Base-by-base conservation (phyloP, 768 basidiomycete species). In the Hydnomerulius pinastri region DNA sequence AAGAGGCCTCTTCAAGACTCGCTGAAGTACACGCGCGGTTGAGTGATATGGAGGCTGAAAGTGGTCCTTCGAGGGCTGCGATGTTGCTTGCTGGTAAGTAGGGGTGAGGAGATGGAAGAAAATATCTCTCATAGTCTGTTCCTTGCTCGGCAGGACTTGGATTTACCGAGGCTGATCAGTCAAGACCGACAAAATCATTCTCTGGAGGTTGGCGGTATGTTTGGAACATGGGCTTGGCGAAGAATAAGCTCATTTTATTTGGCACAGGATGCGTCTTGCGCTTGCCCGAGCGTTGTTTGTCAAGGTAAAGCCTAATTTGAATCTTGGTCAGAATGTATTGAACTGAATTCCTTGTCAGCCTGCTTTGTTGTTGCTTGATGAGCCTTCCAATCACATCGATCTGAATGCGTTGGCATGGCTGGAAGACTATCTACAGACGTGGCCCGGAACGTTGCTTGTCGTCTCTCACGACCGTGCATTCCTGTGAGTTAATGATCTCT, bases 401-500 rank as follows among this genome's bases (percentile, higher is more conserved):
- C 70, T 98, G 47, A 98, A 98, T 69, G 95, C 95, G 8, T 79
- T 98, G 62, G 96, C 96, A 25, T 98, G 96, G 95, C 76, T 95
- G 6, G 94, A 98, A 75, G 95, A 97, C 62, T 98, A 98, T 65
- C 78, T 98, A 5, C 95, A 96, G 67, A 95, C 93, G 2, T 98
- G 94, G 94, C 73, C 83, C 1, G 89, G 92, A 44, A 97, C 94
- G 0, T 73, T 98, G 13, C 83, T 98, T 32, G 94, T 97, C 12
- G 94, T 98, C 86, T 94, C 96, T 46, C 97, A 99, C 78, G 97
- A 99, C 69, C 87, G 97, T 63, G 92, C 94, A 29, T 98, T 98
- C 81, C 73, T 98, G 85, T 90, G 61, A 59, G 82, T 64, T 35
- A 21, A 41, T 12, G n/a, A 23, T 38, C 9, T 18, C 24, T 4